Base-by-base conservation (phyloP, 495 filamentous ascomycete species). In the Penicillium macrosclerotiorum region DNA sequence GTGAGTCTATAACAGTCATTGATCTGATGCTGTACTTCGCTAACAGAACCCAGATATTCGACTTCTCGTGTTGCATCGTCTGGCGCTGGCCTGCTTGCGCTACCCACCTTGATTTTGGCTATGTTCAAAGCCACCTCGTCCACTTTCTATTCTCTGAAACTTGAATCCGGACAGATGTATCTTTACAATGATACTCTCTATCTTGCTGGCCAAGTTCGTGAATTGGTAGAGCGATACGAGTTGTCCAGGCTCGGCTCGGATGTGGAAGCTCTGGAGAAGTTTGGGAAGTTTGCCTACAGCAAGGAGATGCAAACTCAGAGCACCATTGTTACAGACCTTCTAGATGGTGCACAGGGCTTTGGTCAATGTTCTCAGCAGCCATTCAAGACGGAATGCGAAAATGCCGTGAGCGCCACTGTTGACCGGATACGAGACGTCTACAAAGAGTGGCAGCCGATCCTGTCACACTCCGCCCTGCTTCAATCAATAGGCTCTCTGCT, bases 181-280 rank as follows among this genome's bases (percentile, higher is more conserved):
- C 75, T 96, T 32, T 99, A 97, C 64, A 97, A 99, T 55, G 93
- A 99, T 60, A 81, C 86, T 37, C 71, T 79, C 19, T 91, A 89
- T 54, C 76, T 98, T 2, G 77, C 88, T 0, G 82, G 87, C 42
- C 72, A 77, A 24, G 77, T 97, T n/a, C 69, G 73, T n/a, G 66
- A 79, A 9, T 72, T 89, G 33, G 53, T 73, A 0, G 59, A 70
- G 8, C 61, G 80, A n/a, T 65, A 72, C 40, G 52, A 61, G 14
- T 67, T 72, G 16, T 63, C 75, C 80, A 50, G 81, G 72, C 49
- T 95, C 1, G 78, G 85, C 19, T 67, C 77, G 18, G 90, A 96
- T 56, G 75, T 90, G 38, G 78, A 82, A 34, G 75, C 80, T 3
- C 74, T 96, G 8, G 82, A 86, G 48, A 79, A 70, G 29, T 94